Percentiles rank a stretch among this genome's conserved stretches.
phyloP scores from a whole-genome alignment of 345 rosid genomes.

The Limnanthes douglasii region DNA sequence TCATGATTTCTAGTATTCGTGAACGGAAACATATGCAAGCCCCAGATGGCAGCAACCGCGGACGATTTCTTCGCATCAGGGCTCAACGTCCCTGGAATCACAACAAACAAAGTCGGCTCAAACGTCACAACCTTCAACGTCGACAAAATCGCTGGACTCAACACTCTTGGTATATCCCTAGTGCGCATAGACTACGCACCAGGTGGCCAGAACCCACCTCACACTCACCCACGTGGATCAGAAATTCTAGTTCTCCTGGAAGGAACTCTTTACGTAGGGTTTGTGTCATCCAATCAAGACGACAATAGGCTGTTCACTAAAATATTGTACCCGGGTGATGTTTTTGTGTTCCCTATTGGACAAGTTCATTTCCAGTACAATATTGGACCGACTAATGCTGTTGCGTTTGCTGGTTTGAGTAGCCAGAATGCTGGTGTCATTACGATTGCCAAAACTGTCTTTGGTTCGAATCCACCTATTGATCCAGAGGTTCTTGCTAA shows the following conservation, averaged over 20 bases:
- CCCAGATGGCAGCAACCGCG: neutral
- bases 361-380: neutral
- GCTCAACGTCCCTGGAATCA: neutral
- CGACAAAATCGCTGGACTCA: slow-evolving; percentile 9
- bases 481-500: slow-evolving; percentile 11
- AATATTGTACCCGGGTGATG: neutral
- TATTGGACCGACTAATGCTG: neutral
- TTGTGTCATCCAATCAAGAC: slow-evolving; percentile 12
- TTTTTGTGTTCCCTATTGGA: slow-evolving; percentile 12
- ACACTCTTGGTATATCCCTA: slow-evolving; percentile 11
- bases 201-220: slow-evolving; percentile 14
- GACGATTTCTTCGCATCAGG: neutral
- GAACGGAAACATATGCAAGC: neutral
- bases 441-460: slow-evolving; percentile 8
- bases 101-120: neutral
- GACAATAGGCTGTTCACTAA: slow-evolving; percentile 8
- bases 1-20: slow-evolving; percentile 1
- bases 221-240: slow-evolving; percentile 12
- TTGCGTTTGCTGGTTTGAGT: neutral
- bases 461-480: slow-evolving; percentile 8
- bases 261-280: slow-evolving; percentile 13
- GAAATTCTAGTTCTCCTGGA: slow-evolving; percentile 9
- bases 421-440: slow-evolving; percentile 6
- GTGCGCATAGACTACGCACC: neutral
- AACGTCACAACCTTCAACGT: neutral